A percentile compares a stretch with the other conserved stretches of the same genome.
Conservation (phyloP, 1,139 yeast genomes). For the Hansenula lynferdii region DNA sequence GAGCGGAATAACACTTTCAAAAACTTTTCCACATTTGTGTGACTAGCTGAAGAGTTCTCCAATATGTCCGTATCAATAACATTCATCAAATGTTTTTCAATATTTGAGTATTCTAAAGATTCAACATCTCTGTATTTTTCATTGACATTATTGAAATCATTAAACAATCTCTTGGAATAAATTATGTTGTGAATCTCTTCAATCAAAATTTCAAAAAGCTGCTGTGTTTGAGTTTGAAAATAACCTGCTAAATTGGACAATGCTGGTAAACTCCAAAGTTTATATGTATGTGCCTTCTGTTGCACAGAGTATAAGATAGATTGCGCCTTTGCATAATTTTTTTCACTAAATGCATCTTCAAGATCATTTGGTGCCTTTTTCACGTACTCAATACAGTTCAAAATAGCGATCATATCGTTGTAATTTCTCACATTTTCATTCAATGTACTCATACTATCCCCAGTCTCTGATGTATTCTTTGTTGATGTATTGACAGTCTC, state of each 20-base stretch:
- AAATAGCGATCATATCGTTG: slow-evolving; percentile 63
- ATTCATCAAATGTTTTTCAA: slow-evolving; percentile 53
- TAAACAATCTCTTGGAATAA: slow-evolving; percentile 48
- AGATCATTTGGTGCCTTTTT: slow-evolving; percentile 55
- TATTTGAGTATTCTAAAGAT: slow-evolving; percentile 34
- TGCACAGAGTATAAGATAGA: slow-evolving; percentile 53
- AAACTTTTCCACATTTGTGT: slow-evolving; percentile 38
- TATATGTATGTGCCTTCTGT: slow-evolving; percentile 51
- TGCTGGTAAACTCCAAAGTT: slow-evolving; percentile 59
- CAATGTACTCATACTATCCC: slow-evolving; percentile 49
- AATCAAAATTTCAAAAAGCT: slow-evolving; percentile 63
- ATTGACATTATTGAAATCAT: slow-evolving; percentile 12
- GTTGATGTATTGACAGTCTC: slow-evolving; percentile 37
- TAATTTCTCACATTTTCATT: slow-evolving; percentile 59
- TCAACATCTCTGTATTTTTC: slow-evolving; percentile 5
- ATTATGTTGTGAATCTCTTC: slow-evolving; percentile 76
- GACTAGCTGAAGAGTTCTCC: slow-evolving; percentile 40
- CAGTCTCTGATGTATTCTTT: slow-evolving; percentile 33
- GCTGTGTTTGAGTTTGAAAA: slow-evolving; percentile 57
- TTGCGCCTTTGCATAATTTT: slow-evolving; percentile 68
- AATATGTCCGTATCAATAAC: slow-evolving; percentile 53
- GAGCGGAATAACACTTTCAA: slow-evolving; percentile 34
- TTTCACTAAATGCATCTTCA: slow-evolving; percentile 62
- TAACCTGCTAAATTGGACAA: slow-evolving; percentile 53
- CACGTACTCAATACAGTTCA: slow-evolving; percentile 65